Percentiles rank a stretch among this genome's conserved stretches.
Conservation (phyloP, 2,329 filamentous ascomycete genomes). For the Trichoderma citrinoviride region DNA sequence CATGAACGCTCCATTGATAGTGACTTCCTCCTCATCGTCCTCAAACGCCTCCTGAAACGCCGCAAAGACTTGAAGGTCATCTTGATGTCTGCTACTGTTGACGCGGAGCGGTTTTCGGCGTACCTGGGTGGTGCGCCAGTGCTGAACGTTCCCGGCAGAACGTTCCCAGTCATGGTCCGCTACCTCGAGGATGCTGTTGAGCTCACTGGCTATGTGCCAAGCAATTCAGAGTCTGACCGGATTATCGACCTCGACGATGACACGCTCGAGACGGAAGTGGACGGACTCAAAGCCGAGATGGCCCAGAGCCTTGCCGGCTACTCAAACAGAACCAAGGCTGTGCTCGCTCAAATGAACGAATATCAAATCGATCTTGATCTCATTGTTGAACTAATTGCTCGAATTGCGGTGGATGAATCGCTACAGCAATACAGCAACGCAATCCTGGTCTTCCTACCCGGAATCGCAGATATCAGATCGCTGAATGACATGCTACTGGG, state of each 20-base stretch:
- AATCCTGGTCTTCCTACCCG: conserved; percentile 90
- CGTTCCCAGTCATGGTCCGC: conserved; percentile 83
- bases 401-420: conserved; percentile 66
- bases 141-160: conserved; percentile 85
- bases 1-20: conserved; percentile 96
- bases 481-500: conserved; percentile 82
- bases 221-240: conserved; percentile 46
- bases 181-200: conserved; percentile 94
- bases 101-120: conserved; percentile 84
- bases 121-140: conserved; percentile 86
- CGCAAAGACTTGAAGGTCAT: conserved; percentile 86
- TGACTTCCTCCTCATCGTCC: conserved; percentile 89
- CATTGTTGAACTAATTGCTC: conserved; percentile 73
- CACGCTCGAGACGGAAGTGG: conserved; percentile 48
- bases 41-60: conserved; percentile 74
- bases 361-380: conserved; percentile 89
- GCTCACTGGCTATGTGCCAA: conserved; percentile 68
- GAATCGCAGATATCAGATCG: conserved; percentile 86
- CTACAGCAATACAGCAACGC: conserved; percentile 78
- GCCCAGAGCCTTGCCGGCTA: conserved; percentile 69
- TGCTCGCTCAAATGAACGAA: conserved; percentile 77
- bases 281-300: conserved; percentile 55
- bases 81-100: conserved; percentile 96
- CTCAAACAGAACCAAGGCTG: conserved; percentile 70
- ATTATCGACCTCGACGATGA: conserved; percentile 64